phyloP scores from a whole-genome alignment of 257 asterid genomes.

The Hygrophila difformis region DNA sequence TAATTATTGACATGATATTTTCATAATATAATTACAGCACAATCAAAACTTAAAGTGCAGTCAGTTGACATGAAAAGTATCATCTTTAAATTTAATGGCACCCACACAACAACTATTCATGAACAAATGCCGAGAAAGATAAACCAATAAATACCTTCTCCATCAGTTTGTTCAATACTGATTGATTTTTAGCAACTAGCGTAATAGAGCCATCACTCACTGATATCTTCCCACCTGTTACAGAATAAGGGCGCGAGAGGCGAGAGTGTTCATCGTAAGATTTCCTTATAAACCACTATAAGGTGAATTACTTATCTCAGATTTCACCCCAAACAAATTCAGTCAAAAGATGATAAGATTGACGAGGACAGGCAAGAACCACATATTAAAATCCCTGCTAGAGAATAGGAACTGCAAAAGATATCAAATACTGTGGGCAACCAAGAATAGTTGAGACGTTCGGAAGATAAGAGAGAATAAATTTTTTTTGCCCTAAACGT shows the following conservation, averaged over 20 bases:
- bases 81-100: conserved; percentile 5
- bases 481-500: no score
- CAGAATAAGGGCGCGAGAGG: conserved; percentile 11
- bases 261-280: conserved; percentile 13
- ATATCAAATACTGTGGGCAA: no score
- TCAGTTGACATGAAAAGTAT: conserved; percentile 6
- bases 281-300: no score
- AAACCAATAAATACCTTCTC: conserved; percentile 50
- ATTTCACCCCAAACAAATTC: conserved; percentile 10
- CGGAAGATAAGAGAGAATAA: no score
- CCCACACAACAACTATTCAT: conserved; percentile 3
- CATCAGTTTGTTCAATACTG: conserved; percentile 64
- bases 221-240: conserved; percentile 76
- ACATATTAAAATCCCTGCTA: no score
- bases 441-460: no score
- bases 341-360: not conserved
- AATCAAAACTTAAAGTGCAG: conserved; percentile 7
- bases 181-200: conserved; percentile 73
- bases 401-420: no score
- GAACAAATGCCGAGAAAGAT: conserved; percentile 11
- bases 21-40: not conserved
- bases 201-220: conserved; percentile 77
- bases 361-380: not conserved
- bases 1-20: not conserved
- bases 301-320: conserved; percentile 1